phyloP scores from a whole-genome alignment of 2,329 filamentous ascomycete genomes.

The Diaporthe aspalathi region DNA sequence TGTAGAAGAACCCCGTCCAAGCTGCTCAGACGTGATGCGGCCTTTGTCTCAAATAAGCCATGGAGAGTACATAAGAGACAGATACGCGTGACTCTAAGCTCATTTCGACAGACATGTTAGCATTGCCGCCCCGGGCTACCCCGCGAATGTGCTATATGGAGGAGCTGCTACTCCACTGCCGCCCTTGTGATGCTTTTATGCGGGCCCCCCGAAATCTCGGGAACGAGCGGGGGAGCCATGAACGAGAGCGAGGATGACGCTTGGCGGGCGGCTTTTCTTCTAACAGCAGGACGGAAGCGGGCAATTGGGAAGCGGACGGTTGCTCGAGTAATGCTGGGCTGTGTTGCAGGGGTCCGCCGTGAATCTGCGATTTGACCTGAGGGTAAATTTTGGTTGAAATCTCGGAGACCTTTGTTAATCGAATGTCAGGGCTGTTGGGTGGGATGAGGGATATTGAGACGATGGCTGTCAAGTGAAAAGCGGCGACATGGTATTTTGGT shows the following conservation, averaged over 20 bases:
- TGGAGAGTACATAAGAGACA: too few relatives aligned
- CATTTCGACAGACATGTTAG: background rate
- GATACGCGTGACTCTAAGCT: background rate
- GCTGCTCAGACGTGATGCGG: background rate
- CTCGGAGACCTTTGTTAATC: background rate
- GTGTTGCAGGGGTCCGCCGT: background rate
- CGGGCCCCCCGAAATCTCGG: background rate
- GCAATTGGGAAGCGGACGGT: too few relatives aligned
- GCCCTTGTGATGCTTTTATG: background rate
- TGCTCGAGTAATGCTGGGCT: background rate
- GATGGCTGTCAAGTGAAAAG: background rate
- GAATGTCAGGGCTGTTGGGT: background rate
- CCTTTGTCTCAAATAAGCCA: background rate
- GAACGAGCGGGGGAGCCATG: background rate
- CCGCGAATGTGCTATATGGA: background rate
- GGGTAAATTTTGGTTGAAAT: background rate
- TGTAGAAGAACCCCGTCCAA: background rate
- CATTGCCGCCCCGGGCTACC: background rate
- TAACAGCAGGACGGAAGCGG: background rate
- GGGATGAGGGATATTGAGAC: too few relatives aligned
- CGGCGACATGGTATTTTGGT: background rate
- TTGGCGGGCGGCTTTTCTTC: background rate
- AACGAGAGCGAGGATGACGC: background rate
- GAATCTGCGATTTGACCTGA: background rate
- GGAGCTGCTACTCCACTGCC: background rate